A percentile compares a stretch with the other conserved stretches of the same genome.
phyloP scores from a whole-genome alignment of 2,329 filamentous ascomycete species.

The Xylaria sp. region DNA sequence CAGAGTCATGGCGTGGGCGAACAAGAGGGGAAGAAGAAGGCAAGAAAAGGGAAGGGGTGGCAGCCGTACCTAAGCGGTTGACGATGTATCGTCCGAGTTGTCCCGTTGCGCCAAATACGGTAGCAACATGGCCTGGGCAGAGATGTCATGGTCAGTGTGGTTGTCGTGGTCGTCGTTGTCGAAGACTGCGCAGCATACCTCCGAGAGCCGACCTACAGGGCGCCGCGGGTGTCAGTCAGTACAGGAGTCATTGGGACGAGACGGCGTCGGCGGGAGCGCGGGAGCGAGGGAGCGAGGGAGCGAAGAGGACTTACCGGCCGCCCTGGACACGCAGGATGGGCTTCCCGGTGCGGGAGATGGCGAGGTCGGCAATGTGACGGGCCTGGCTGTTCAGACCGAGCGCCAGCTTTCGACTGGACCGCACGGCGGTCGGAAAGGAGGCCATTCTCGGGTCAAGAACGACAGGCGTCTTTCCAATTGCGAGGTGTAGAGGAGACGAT shows the following conservation, averaged over 20 bases:
- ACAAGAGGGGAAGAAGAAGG: background rate
- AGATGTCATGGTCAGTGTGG: conserved; percentile 36
- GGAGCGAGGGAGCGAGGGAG: background rate
- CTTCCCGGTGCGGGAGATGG: conserved; percentile 95
- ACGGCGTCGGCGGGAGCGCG: background rate
- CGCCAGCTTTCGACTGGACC: conserved; percentile 61
- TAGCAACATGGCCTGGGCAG: conserved; percentile 85
- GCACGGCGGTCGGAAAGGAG: conserved; percentile 66
- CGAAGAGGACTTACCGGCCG: conserved; percentile 74
- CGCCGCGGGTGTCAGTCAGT: conserved; percentile 32
- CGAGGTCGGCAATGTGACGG: conserved; percentile 78
- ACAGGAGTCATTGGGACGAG: conserved; percentile 40
- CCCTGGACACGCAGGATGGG: conserved; percentile 89
- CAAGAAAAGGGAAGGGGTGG: too few relatives aligned
- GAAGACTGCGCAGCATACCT: conserved; percentile 64
- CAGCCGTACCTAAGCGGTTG: conserved; percentile 78
- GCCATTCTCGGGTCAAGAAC: conserved; percentile 60
- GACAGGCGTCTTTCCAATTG: conserved; percentile 47
- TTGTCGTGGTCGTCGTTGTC: background rate
- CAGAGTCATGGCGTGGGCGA: conserved; percentile 9
- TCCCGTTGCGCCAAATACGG: conserved; percentile 96
- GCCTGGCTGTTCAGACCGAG: conserved; percentile 58
- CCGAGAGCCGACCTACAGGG: conserved; percentile 78
- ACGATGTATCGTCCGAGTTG: conserved; percentile 97
- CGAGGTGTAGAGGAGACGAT: conserved; percentile 35